A percentile compares a stretch with the other conserved stretches of the same genome.
Conservation (phyloP, 331 rosid genomes). For the Prunus yedoensis region DNA sequence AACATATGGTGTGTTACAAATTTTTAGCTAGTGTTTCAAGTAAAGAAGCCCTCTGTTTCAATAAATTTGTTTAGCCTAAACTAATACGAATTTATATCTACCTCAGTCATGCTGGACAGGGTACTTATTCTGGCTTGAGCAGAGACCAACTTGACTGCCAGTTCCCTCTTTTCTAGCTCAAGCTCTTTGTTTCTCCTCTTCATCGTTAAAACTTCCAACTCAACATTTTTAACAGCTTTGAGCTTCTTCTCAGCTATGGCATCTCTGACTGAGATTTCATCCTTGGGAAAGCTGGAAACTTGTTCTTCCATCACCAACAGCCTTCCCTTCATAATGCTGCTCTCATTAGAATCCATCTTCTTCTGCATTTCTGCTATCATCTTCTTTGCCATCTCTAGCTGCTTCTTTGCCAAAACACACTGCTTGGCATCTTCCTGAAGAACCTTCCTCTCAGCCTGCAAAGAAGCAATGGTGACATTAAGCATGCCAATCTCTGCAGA, state of each 20-base stretch:
- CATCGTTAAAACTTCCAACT: slow-evolving; percentile 30
- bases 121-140: slow-evolving; percentile 25
- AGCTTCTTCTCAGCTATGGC: slow-evolving; percentile 26
- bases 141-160: slow-evolving; percentile 24
- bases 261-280: slow-evolving; percentile 12
- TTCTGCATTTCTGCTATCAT: slow-evolving; percentile 29
- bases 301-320: slow-evolving; percentile 29
- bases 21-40: too few species aligned
- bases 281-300: slow-evolving; percentile 26
- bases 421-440: slow-evolving; percentile 36
- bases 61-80: neutral
- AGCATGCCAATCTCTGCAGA: slow-evolving; percentile 32
- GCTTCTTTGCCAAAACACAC: slow-evolving; percentile 19
- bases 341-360: slow-evolving; percentile 17
- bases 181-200: slow-evolving; percentile 52
- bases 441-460: slow-evolving; percentile 29
- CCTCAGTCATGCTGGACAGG: slow-evolving; percentile 33
- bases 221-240: slow-evolving; percentile 20
- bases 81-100: neutral
- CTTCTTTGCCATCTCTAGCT: slow-evolving; percentile 34
- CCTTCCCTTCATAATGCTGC: slow-evolving; percentile 20
- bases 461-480: slow-evolving; percentile 21
- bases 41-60: too few species aligned
- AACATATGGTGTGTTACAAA: neutral
- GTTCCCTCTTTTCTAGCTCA: slow-evolving; percentile 51